These are phyloP conservation scores for Platismatia glauca DNA, from an alignment of 495 filamentous ascomycete species.

Conservation along the genomic window DNA sequence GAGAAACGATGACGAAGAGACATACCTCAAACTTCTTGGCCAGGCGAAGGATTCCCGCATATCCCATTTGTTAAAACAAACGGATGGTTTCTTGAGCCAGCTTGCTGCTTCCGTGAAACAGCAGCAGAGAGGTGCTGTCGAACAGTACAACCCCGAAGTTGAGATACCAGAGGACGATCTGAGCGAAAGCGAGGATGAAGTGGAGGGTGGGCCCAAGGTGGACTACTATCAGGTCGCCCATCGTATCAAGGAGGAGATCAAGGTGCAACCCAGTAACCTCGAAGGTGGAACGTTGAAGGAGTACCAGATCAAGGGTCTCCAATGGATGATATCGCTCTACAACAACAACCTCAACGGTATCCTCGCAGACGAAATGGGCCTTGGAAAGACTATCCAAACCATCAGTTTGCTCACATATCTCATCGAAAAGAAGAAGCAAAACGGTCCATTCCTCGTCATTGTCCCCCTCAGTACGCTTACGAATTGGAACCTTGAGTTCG, in stretches of 20 bases:
- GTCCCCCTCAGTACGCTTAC: slow-evolving; percentile 93
- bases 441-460: slow-evolving; percentile 90
- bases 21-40: slow-evolving; percentile 90
- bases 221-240: slow-evolving; percentile 99
- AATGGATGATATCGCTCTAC: slow-evolving; percentile 99
- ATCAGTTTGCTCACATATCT: slow-evolving; percentile 96
- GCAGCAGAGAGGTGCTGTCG: slow-evolving; percentile 70
- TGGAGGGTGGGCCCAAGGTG: slow-evolving; percentile 60
- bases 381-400: slow-evolving; percentile 98
- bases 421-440: slow-evolving; percentile 89
- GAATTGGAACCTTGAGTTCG: slow-evolving; percentile 97
- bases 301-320: slow-evolving; percentile 94
- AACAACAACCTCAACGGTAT: slow-evolving; percentile 99
- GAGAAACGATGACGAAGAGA: slow-evolving; percentile 98
- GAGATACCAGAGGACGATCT: slow-evolving; percentile 44
- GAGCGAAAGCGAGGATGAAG: slow-evolving; percentile 55
- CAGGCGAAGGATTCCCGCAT: slow-evolving; percentile 99
- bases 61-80: slow-evolving; percentile 89
- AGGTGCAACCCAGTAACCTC: slow-evolving; percentile 69
- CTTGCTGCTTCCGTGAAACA: slow-evolving; percentile 85
- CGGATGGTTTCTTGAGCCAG: slow-evolving; percentile 92
- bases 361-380: slow-evolving; percentile 97
- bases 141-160: slow-evolving; percentile 65
- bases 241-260: slow-evolving; percentile 85
- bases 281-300: slow-evolving; percentile 91